Evolutionary conservation across 179 eudicot genomes (phyloP).

Genomic region (Amaranthus tricolor): DNA sequence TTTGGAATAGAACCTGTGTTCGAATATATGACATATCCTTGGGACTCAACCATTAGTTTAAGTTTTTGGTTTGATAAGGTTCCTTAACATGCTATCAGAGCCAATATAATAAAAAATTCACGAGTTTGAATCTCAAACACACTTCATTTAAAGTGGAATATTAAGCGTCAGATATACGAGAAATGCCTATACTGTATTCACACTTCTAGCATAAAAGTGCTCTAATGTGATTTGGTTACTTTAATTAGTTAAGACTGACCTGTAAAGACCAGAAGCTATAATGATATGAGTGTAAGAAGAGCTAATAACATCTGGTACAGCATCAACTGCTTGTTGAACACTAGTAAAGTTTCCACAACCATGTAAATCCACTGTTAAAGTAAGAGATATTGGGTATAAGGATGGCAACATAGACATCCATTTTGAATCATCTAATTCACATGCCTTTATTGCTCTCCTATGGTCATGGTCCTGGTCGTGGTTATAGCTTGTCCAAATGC

Average conservation of each 20-base stretch:
- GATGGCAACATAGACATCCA: conserved; percentile 52
- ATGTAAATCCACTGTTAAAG: conserved; percentile 50
- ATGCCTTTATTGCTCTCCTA: conserved; percentile 18
- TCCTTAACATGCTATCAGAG: no score
- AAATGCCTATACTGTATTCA: no score
- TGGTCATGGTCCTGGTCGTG: conserved; percentile 21
- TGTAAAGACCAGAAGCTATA: conserved; percentile 62
- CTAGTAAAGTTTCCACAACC: conserved; percentile 75
- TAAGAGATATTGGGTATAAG: conserved; percentile 41
- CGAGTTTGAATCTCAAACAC: no score
- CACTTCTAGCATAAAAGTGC: no score
- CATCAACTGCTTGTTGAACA: conserved; percentile 69
- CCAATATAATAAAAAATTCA: no score
- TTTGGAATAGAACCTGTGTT: no score
- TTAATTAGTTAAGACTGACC: conserved; percentile 33
- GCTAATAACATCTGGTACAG: conserved; percentile 51
- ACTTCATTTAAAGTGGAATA: no score
- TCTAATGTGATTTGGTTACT: no score
- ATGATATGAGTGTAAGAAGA: conserved; percentile 51
- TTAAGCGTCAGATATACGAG: no score
- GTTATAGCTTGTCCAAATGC: conserved; percentile 21
- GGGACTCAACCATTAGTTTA: no score
- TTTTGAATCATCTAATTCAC: conserved; percentile 28
- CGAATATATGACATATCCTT: no score
- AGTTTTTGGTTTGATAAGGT: no score